Conservation (phyloP, 805 yeast genomes). For the Brettanomyces naardenensis region DNA sequence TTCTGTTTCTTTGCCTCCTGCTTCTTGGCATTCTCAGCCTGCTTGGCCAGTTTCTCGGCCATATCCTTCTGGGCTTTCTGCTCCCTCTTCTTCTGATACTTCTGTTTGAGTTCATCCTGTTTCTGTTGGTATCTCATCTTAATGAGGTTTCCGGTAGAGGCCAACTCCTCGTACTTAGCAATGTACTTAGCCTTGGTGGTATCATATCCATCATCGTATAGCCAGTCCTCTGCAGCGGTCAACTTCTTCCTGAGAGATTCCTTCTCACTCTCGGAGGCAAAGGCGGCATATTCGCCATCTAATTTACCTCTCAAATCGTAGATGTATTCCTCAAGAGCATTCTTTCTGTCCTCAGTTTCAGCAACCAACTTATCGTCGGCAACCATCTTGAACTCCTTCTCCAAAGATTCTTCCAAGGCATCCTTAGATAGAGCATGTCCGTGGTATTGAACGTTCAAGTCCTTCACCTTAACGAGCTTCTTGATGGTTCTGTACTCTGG, state of each 20-base stretch:
- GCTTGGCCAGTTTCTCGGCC: conserved; percentile 51
- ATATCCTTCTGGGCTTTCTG: conserved; percentile 8
- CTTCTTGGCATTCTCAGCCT: conserved; percentile 33
- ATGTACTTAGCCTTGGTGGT: conserved; percentile 93
- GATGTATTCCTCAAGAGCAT: conserved; percentile 96
- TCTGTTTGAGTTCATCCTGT: conserved; percentile 92
- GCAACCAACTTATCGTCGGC: conserved; percentile 94
- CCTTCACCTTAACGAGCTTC: conserved; percentile 88
- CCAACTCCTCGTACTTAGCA: conserved; percentile 96
- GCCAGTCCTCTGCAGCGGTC: conserved; percentile 92
- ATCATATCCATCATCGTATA: conserved; percentile 95
- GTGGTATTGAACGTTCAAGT: conserved; percentile 51
- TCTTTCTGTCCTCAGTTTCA: conserved; percentile 98
- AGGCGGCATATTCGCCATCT: conserved; percentile 82
- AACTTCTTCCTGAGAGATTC: conserved; percentile 63
- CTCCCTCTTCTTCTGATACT: conserved; percentile 78
- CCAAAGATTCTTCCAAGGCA: conserved; percentile 54
- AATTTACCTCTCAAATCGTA: conserved; percentile 95
- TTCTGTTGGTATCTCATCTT: conserved; percentile 91
- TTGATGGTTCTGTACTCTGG: conserved; percentile 86
- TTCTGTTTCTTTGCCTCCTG: conserved; percentile 27
- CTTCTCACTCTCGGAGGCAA: conserved; percentile 90
- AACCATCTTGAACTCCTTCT: conserved; percentile 76
- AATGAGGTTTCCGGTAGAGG: conserved; percentile 88
- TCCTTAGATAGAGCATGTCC: conserved; percentile 56